Conservation (phyloP, 768 basidiomycete species). For the Paxillus involutus region DNA sequence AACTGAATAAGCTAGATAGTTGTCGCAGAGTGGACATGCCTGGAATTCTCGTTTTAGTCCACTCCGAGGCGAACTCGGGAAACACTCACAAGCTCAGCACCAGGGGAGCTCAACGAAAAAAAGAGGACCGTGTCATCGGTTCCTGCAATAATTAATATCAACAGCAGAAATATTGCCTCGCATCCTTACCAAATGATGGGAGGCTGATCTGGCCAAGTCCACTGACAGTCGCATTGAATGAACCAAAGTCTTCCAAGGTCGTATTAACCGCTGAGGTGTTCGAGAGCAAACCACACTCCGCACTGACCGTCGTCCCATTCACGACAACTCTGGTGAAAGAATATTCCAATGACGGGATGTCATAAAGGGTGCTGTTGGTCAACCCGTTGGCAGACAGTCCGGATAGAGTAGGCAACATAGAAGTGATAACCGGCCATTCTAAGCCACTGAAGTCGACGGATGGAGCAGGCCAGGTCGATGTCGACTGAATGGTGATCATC, state of each 20-base stretch:
- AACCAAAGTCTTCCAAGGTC: background rate
- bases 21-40: background rate
- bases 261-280: background rate
- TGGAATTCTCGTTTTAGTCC: no score
- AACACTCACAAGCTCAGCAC: no score
- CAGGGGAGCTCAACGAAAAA: no score
- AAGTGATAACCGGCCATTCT: background rate
- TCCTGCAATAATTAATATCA: background rate
- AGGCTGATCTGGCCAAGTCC: conserved; percentile 3
- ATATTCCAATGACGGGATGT: conserved; percentile 5
- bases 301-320: conserved; percentile 13
- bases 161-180: background rate
- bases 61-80: no score
- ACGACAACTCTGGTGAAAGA: conserved; percentile 10
- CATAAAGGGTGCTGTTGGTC: conserved; percentile 12
- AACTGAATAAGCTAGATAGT: background rate
- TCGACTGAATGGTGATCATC: background rate
- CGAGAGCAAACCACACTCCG: conserved; percentile 15
- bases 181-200: background rate
- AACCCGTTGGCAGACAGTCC: conserved; percentile 10
- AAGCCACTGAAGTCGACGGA: background rate
- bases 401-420: background rate
- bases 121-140: no score
- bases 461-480: background rate
- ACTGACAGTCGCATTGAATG: background rate